Base-by-base conservation (phyloP, 208 protist species). In the Crithidia mellificae region DNA sequence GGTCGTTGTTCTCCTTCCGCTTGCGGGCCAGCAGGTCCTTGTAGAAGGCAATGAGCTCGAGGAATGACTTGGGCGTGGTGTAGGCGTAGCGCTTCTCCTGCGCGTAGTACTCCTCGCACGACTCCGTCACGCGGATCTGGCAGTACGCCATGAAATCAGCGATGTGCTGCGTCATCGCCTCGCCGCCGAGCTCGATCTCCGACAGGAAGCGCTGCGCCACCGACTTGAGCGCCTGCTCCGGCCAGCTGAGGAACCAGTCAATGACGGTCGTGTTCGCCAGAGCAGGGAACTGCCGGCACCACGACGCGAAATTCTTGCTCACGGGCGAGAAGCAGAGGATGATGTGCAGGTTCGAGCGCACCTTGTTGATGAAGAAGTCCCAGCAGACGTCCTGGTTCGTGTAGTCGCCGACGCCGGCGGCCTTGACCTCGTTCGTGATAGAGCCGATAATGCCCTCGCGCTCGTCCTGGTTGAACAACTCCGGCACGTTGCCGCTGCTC, bases 231-330 rank as follows among this genome's bases (percentile, higher is more conserved):
- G 98, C 98, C 66, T 99, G 96, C 72, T 98, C 84, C 8, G 98
- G 98, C 98, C 98, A 99, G 64, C 84, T 84, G 63, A 99, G 93
- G 90, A 99, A 99, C 98, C 98, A 99, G 89, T 99, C 98, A 78
- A 99, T 99, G 38, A 97, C 90, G 22, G 97, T 99, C 29, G 94
- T 98, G 80, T 97, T 99, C 30, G 98, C 92, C 14, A 99, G 75
- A n/a, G 98, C 97, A 34, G 98, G 98, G 93, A 99, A 99, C 84
- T 99, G 94, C 44, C 98, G 87, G 71, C 93, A 98, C 86, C 98
- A 98, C 44, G 87, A 59, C 27, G 98, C 90, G 73, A 99, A 99
- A 74, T 97, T 92, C 70, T 99, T 98, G 69, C 98, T 96, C 49
- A 99, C 97, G 6, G 98, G 98, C 24, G 97, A 99, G 87, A 99